These are phyloP conservation scores for Agaricus blazei DNA, from an alignment of 768 basidiomycete species.

Conservation along the genomic window DNA sequence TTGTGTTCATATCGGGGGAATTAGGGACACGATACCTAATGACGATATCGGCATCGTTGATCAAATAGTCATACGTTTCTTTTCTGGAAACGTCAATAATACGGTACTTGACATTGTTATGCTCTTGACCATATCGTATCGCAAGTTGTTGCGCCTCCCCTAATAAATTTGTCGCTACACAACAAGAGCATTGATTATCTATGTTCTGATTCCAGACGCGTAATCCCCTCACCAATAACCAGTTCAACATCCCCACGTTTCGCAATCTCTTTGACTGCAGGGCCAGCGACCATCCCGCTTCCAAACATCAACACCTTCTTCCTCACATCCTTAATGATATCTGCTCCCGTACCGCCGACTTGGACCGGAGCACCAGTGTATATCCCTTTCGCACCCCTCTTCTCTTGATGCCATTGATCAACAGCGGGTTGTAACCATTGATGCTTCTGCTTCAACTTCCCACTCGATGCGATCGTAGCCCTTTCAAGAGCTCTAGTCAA, in stretches of 20 bases:
- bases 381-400: conserved; percentile 9
- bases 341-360: background rate
- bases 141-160: conserved; percentile 51
- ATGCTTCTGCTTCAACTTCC: conserved; percentile 48
- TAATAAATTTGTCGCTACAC: conserved; percentile 67
- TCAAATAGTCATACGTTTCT: conserved; percentile 39
- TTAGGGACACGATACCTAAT: conserved; percentile 56
- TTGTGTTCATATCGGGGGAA: background rate
- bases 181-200: background rate
- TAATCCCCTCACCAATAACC: conserved; percentile 60
- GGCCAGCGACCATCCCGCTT: conserved; percentile 94
- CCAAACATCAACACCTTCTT: conserved; percentile 79
- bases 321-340: background rate
- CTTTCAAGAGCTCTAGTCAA: conserved; percentile 45
- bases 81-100: conserved; percentile 54
- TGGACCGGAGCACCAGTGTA: background rate
- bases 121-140: conserved; percentile 17
- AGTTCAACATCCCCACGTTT: conserved; percentile 59
- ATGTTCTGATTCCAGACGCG: background rate
- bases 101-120: conserved; percentile 50
- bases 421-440: conserved; percentile 55
- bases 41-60: conserved; percentile 71
- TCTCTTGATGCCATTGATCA: conserved; percentile 28
- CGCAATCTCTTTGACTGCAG: conserved; percentile 74
- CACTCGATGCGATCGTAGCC: conserved; percentile 67